These are phyloP conservation scores for Tylopilus sp. DNA, from an alignment of 768 basidiomycete genomes.

Conservation along the genomic window DNA sequence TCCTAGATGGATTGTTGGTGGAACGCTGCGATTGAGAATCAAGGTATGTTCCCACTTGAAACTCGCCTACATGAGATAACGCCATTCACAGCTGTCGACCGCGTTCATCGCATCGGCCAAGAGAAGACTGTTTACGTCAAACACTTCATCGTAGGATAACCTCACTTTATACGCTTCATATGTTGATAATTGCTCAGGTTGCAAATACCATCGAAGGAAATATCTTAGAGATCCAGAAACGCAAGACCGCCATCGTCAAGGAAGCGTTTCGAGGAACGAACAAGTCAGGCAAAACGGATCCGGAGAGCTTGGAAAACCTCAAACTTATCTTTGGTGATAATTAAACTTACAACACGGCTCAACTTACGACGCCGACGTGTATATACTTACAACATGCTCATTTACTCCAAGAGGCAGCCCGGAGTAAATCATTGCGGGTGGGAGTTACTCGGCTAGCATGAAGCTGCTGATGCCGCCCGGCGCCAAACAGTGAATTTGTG, in stretches of 20 bases:
- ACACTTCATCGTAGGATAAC: slow-evolving; percentile 69
- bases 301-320: slow-evolving; percentile 77
- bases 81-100: slow-evolving; percentile 65
- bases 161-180: neutral
- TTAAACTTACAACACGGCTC: neutral
- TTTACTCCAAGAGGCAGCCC: too few species aligned
- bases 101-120: slow-evolving; percentile 84
- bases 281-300: slow-evolving; percentile 45
- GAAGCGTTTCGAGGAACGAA: slow-evolving; percentile 70
- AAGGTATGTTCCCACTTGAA: slow-evolving; percentile 45
- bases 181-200: slow-evolving; percentile 41
- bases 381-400: neutral
- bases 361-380: neutral
- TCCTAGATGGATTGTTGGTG: slow-evolving; percentile 90
- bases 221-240: slow-evolving; percentile 77
- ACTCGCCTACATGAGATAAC: slow-evolving; percentile 3
- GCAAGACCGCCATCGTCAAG: slow-evolving; percentile 84
- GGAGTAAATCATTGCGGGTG: too few species aligned
- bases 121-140: slow-evolving; percentile 79
- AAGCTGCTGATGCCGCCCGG: too few species aligned
- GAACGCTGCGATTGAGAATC: slow-evolving; percentile 81
- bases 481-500: too few species aligned
- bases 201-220: slow-evolving; percentile 75
- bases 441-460: too few species aligned
- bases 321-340: slow-evolving; percentile 36